These are phyloP conservation scores for Fistulifera solaris DNA, from an alignment of 108 stramenopile genomes.

Conservation along the genomic window DNA sequence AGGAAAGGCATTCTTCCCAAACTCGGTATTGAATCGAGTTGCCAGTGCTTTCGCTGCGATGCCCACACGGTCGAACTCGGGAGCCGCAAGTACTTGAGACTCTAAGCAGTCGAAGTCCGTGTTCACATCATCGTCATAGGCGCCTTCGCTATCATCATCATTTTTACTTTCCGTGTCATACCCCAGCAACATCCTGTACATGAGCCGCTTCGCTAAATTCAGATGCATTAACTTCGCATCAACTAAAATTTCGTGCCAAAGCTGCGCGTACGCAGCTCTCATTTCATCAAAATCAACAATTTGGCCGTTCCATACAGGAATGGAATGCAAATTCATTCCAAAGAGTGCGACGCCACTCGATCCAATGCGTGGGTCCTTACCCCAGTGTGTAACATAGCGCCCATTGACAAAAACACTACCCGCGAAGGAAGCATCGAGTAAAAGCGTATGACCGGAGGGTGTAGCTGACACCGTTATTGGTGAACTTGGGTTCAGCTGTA, in stretches of 20 bases:
- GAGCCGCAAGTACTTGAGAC: constrained; percentile 51
- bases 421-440: constrained; percentile 54
- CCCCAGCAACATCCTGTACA: constrained; percentile 52
- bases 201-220: constrained; percentile 44
- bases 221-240: constrained; percentile 35
- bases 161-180: constrained; percentile 17
- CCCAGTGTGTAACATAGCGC: constrained; percentile 49
- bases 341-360: constrained; percentile 55
- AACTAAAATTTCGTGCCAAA: constrained; percentile 61
- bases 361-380: constrained; percentile 31
- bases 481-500: constrained; percentile 20
- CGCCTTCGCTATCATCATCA: constrained; percentile 24
- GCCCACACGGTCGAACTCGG: constrained; percentile 54
- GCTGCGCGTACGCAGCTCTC: constrained; percentile 25
- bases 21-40: constrained; percentile 49
- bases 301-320: constrained; percentile 46
- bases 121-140: constrained; percentile 15
- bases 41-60: constrained; percentile 72
- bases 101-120: constrained; percentile 39
- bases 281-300: constrained; percentile 39
- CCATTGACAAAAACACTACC: constrained; percentile 68
- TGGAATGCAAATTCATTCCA: constrained; percentile 62
- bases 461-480: constrained; percentile 31
- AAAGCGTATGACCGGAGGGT: constrained; percentile 53
- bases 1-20: constrained; percentile 57